Conservation (phyloP, 768 basidiomycete genomes). For the Pleurotus pulmonarius region DNA sequence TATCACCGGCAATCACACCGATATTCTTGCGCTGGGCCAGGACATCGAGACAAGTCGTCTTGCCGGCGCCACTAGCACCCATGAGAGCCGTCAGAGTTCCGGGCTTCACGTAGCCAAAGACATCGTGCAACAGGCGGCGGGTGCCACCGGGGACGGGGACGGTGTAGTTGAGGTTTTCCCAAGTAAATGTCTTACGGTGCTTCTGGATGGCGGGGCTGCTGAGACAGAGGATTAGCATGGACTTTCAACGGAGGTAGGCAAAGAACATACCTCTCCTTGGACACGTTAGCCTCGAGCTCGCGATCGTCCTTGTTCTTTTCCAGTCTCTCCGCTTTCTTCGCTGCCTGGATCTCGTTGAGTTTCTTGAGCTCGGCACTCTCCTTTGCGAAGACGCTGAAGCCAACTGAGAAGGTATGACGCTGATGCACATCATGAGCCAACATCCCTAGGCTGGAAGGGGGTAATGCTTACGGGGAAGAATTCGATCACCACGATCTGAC, state of each 20-base stretch:
- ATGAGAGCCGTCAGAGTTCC: slow-evolving; percentile 88
- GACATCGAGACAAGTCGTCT: slow-evolving; percentile 75
- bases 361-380: slow-evolving; percentile 52
- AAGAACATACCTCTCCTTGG: slow-evolving; percentile 8
- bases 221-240: neutral
- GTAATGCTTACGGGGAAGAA: slow-evolving; percentile 45
- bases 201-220: slow-evolving; percentile 13
- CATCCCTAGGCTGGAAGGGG: neutral
- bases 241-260: neutral
- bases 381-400: slow-evolving; percentile 56
- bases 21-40: slow-evolving; percentile 71
- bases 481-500: slow-evolving; percentile 67
- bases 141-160: slow-evolving; percentile 65
- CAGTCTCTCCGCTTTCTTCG: slow-evolving; percentile 44
- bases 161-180: slow-evolving; percentile 75
- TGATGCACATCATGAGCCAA: slow-evolving; percentile 27
- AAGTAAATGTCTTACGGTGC: slow-evolving; percentile 69
- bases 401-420: slow-evolving; percentile 41
- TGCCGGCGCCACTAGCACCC: slow-evolving; percentile 82
- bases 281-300: slow-evolving; percentile 16
- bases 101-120: slow-evolving; percentile 79
- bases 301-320: slow-evolving; percentile 25
- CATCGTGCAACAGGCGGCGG: slow-evolving; percentile 64
- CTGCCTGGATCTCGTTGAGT: slow-evolving; percentile 48
- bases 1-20: slow-evolving; percentile 60